Evolutionary conservation across 78 protist species (phyloP).

Genomic region (Chrysochromulina tobinii): DNA sequence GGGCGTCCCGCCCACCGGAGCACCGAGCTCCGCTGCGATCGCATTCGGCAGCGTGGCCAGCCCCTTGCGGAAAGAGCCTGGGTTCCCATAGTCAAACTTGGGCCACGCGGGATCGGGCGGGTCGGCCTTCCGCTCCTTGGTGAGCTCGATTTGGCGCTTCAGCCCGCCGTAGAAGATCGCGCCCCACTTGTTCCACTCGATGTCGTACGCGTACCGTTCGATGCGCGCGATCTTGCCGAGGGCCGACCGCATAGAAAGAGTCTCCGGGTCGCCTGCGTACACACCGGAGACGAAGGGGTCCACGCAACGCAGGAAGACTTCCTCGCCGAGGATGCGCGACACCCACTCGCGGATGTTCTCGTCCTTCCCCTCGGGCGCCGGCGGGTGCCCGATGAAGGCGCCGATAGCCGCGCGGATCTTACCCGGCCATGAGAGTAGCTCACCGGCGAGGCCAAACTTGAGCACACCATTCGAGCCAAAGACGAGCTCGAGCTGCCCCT

Average conservation of each 20-base stretch:
- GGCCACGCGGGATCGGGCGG: conserved; percentile 14
- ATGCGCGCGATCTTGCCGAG: conserved; percentile 32
- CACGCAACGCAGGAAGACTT: conserved; percentile 1
- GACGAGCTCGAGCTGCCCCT: conserved; percentile 23
- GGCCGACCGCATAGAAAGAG: background rate
- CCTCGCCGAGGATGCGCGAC: conserved; percentile 38
- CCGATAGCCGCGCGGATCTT: conserved; percentile 26
- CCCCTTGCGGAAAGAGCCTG: conserved; percentile 30
- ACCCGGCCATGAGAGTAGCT: background rate
- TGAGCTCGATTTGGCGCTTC: conserved; percentile 18
- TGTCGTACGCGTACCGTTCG: background rate
- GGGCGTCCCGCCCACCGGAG: background rate
- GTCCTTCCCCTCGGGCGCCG: conserved; percentile 36
- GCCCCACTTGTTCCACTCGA: background rate
- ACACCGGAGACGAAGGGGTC: conserved; percentile 59
- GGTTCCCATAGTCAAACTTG: background rate
- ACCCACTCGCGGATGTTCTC: conserved; percentile 37
- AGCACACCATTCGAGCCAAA: conserved; percentile 1
- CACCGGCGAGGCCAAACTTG: background rate
- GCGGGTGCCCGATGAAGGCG: conserved; percentile 22
- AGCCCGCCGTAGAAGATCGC: conserved; percentile 27
- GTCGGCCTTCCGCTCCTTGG: conserved; percentile 4
- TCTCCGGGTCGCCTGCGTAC: conserved; percentile 48
- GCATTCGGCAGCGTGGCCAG: conserved; percentile 7
- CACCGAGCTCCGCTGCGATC: conserved; percentile 3